Evolutionary conservation across 2,329 filamentous ascomycete genomes (phyloP).

Genomic region (Lasiodiplodia hormozganensis): DNA sequence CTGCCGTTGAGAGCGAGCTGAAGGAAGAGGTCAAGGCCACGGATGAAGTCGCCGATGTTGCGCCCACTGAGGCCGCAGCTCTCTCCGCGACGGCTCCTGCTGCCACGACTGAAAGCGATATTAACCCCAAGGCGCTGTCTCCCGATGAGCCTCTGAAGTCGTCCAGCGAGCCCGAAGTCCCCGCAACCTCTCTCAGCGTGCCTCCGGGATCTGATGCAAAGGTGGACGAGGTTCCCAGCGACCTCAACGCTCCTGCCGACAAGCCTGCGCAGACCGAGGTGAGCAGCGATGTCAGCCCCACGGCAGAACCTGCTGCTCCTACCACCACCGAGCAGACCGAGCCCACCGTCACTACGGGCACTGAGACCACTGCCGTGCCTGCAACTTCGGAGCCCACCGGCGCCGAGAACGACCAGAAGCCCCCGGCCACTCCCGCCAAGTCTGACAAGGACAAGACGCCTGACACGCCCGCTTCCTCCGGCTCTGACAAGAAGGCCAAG

Average conservation of each 20-base stretch:
- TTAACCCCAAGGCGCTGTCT: conserved; percentile 26
- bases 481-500: conserved; percentile 50
- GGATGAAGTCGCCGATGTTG: conserved; percentile 53
- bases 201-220: conserved; percentile 13
- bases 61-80: conserved; percentile 49
- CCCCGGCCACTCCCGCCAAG: conserved; percentile 33
- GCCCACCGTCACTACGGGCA: conserved; percentile 50
- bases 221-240: conserved; percentile 23
- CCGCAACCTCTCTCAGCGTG: conserved; percentile 11
- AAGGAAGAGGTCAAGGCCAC: conserved; percentile 64
- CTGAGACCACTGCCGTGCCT: conserved; percentile 42
- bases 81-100: conserved; percentile 43
- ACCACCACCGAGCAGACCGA: conserved; percentile 42
- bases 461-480: conserved; percentile 36
- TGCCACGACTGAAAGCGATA: conserved; percentile 26
- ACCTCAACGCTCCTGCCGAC: conserved; percentile 47
- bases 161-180: conserved; percentile 38
- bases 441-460: conserved; percentile 30
- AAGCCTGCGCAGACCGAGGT: conserved; percentile 39
- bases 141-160: conserved; percentile 35
- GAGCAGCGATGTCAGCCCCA: conserved; percentile 51
- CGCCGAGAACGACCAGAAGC: conserved; percentile 28
- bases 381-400: conserved; percentile 29
- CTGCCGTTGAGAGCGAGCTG: conserved; percentile 75
- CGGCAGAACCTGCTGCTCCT: conserved; percentile 43